Conservation (phyloP, 1,139 yeast species). For the Candida tetrigidarum region DNA sequence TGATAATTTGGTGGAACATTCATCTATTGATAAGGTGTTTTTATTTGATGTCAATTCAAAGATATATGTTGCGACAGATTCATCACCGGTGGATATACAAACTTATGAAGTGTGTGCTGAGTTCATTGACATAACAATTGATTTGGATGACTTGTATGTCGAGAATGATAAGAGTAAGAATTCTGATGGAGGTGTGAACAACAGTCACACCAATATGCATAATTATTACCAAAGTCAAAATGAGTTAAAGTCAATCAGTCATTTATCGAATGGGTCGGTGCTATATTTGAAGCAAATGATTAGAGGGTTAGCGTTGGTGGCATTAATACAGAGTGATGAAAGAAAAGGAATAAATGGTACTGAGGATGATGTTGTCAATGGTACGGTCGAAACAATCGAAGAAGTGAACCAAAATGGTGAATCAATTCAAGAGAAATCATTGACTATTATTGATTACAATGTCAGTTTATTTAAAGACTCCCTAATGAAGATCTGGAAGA, state of each 20-base stretch:
- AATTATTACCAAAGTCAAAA: no score
- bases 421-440: constrained; percentile 54
- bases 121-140: constrained; percentile 92
- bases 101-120: constrained; percentile 98
- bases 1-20: constrained; percentile 86
- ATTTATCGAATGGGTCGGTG: constrained; percentile 79
- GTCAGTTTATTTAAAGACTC: constrained; percentile 82
- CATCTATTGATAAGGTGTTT: constrained; percentile 90
- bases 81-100: constrained; percentile 93
- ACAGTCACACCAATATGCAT: no score
- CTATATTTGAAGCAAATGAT: constrained; percentile 90
- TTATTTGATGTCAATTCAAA: constrained; percentile 92
- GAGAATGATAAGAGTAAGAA: constrained; percentile 27
- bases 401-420: constrained; percentile 47
- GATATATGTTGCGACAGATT: constrained; percentile 94
- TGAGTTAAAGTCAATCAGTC: constrained; percentile 69
- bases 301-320: constrained; percentile 89
- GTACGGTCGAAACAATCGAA: constrained; percentile 1
- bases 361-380: constrained; percentile 19
- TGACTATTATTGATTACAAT: constrained; percentile 87
- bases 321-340: constrained; percentile 73
- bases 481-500: constrained; percentile 76
- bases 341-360: constrained; percentile 21
- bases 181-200: constrained; percentile 4
- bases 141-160: constrained; percentile 75